These are phyloP conservation scores for Camellia granthamiana DNA, from an alignment of 148 eudicot species.

Conservation along the genomic window DNA sequence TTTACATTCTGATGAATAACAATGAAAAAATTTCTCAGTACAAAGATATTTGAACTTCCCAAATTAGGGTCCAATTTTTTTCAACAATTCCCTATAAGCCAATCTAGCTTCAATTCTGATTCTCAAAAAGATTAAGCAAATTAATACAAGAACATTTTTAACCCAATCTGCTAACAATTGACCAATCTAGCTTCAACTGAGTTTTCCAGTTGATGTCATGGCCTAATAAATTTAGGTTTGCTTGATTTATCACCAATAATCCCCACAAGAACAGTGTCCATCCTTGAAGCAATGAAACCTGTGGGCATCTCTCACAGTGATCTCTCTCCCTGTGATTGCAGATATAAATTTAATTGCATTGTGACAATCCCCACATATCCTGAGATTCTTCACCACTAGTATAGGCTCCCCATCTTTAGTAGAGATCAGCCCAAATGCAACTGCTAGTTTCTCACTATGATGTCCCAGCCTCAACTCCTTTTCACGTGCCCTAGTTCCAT, in stretches of 20 bases:
- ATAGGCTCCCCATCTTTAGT: constrained; percentile 53
- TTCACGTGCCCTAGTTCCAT: constrained; percentile 39
- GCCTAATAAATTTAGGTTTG: neutral
- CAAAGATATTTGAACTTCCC: neutral
- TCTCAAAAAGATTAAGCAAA: neutral
- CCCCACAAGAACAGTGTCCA: constrained; percentile 80
- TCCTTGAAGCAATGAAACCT: constrained; percentile 76
- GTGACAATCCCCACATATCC: constrained; percentile 88
- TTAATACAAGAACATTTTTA: neutral
- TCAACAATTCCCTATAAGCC: neutral
- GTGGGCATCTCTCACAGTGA: constrained; percentile 72
- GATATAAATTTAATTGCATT: constrained; percentile 66
- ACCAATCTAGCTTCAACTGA: neutral
- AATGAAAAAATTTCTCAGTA: neutral
- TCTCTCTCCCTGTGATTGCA: constrained; percentile 53
- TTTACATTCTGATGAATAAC: neutral
- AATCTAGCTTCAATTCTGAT: neutral
- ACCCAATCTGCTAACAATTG: neutral
- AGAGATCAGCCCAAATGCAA: constrained; percentile 63
- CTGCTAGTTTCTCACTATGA: constrained; percentile 84
- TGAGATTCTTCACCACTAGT: constrained; percentile 66
- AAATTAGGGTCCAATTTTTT: neutral
- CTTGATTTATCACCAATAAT: constrained; percentile 53
- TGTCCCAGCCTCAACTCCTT: constrained; percentile 48
- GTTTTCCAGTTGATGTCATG: neutral